Evolutionary conservation across 768 basidiomycete genomes (phyloP).

Genomic region (Cystofilobasidium macerans): DNA sequence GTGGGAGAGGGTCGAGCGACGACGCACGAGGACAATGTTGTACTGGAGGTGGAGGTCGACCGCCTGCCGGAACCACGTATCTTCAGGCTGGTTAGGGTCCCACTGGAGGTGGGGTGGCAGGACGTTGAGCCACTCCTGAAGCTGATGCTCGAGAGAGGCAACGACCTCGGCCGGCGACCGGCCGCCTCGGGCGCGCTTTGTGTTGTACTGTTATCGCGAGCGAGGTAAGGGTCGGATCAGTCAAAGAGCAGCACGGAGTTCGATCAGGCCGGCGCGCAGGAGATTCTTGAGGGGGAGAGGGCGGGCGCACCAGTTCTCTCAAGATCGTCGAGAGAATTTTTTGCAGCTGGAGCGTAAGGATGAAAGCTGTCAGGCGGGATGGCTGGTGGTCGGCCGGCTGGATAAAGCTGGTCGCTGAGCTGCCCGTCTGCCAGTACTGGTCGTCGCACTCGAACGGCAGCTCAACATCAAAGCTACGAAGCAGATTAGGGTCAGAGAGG

Average conservation of each 20-base stretch:
- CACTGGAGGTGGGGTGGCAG: constrained; percentile 5
- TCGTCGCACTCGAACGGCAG: constrained; percentile 24
- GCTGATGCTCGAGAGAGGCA: background rate
- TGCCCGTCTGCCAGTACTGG: constrained; percentile 19
- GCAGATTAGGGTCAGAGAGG: background rate
- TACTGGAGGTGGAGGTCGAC: constrained; percentile 12
- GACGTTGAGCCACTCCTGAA: constrained; percentile 6
- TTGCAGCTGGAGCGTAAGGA: constrained; percentile 11
- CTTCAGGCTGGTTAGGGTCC: background rate
- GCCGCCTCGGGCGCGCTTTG: background rate
- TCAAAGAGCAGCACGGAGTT: background rate
- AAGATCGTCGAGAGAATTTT: constrained; percentile 19
- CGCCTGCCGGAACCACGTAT: background rate
- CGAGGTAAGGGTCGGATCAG: no score
- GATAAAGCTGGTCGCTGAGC: background rate
- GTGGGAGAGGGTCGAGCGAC: no score
- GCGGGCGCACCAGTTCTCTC: constrained; percentile 5
- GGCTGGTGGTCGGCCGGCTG: constrained; percentile 14
- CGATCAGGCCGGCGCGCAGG: no score
- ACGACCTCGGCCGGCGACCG: background rate
- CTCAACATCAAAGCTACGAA: constrained; percentile 23
- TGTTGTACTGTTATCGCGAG: constrained; percentile 22
- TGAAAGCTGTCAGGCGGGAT: constrained; percentile 18
- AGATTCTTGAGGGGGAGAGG: no score
- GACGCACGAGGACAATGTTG: constrained; percentile 11